Percentiles rank a stretch among this genome's conserved stretches.
These are phyloP conservation scores for Fusarium tanahbumbuense DNA, from an alignment of 2,329 filamentous ascomycete genomes.

Conservation along the genomic window DNA sequence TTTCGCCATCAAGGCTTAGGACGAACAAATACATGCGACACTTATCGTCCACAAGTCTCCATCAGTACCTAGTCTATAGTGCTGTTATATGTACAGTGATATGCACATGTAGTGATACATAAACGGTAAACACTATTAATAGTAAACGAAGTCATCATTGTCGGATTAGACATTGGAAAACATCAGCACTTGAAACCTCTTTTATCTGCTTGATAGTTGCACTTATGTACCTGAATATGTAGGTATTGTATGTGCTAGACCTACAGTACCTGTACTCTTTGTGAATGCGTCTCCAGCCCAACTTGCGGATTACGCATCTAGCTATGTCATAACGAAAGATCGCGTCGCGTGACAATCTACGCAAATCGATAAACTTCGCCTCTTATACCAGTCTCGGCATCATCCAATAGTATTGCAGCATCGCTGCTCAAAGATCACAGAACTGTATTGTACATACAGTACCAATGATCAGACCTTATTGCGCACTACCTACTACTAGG, in stretches of 20 bases:
- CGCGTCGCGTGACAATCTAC: conserved; percentile 22
- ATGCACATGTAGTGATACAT: not conserved
- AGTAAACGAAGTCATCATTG: not conserved
- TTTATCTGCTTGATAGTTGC: not conserved
- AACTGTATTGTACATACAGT: conserved; percentile 11
- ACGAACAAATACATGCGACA: not conserved
- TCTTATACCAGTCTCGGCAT: not conserved
- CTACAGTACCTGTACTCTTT: not conserved
- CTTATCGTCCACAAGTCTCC: not conserved
- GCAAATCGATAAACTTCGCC: conserved; percentile 16
- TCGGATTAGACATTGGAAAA: not conserved
- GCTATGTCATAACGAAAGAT: not conserved
- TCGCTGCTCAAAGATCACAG: conserved; percentile 6
- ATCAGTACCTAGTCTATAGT: not conserved
- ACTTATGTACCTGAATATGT: not conserved
- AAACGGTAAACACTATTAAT: not conserved
- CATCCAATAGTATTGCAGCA: conserved; percentile 11
- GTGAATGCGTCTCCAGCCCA: not conserved
- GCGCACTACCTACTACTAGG: not conserved
- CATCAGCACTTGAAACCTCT: not conserved
- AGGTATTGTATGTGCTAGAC: not conserved
- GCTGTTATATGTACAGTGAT: not conserved
- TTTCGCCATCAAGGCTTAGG: not conserved
- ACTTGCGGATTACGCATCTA: not conserved
- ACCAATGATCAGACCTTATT: not conserved